A percentile compares a stretch with the other conserved stretches of the same genome.
phyloP scores from a whole-genome alignment of 2,329 filamentous ascomycete genomes.

The Aspergillus japonicus region DNA sequence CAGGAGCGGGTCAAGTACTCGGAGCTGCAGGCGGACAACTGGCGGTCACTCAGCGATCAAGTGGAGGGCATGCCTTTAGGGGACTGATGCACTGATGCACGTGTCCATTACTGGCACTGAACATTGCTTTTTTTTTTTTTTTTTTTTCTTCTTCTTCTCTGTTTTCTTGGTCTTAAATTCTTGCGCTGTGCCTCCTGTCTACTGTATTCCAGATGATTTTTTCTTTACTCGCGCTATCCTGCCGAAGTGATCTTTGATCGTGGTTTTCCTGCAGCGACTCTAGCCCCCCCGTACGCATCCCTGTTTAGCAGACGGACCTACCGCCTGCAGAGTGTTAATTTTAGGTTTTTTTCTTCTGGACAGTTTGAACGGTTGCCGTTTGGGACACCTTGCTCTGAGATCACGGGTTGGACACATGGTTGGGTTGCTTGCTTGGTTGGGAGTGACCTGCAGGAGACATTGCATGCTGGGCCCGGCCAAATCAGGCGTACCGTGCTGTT shows the following conservation, averaged over 20 bases:
- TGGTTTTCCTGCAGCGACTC: neutral
- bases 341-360: neutral
- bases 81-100: conserved; percentile 54
- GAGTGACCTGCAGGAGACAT: conserved; percentile 10
- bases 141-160: too few relatives aligned
- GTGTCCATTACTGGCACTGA: conserved; percentile 3
- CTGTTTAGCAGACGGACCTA: conserved; percentile 9
- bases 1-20: conserved; percentile 97
- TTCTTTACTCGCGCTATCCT: neutral
- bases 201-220: neutral
- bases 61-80: conserved; percentile 91
- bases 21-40: conserved; percentile 93
- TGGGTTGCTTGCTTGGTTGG: conserved; percentile 9
- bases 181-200: neutral
- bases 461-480: conserved; percentile 3
- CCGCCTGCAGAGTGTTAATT: neutral
- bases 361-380: neutral
- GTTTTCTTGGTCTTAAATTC: neutral
- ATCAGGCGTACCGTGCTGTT: neutral
- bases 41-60: conserved; percentile 80
- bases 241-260: neutral
- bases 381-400: neutral
- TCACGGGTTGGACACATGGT: conserved; percentile 8
- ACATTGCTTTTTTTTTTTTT: conserved; percentile 9
- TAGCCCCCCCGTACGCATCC: conserved; percentile 7